Conservation (phyloP, 768 basidiomycete genomes). For the Collybiopsis confluens region DNA sequence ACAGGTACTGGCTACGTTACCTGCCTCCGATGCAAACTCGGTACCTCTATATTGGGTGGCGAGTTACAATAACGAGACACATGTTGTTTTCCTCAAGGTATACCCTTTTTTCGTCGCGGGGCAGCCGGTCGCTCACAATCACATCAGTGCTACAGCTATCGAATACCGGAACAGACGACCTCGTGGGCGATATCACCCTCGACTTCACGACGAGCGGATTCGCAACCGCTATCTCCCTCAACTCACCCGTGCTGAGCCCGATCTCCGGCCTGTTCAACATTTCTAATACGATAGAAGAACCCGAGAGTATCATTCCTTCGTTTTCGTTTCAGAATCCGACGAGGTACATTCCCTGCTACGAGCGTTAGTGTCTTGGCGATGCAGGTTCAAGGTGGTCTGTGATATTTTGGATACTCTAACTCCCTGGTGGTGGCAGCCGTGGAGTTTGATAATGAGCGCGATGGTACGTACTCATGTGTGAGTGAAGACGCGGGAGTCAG, state of each 20-base stretch:
- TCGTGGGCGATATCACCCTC: conserved; percentile 27
- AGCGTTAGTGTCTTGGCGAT: conserved; percentile 26
- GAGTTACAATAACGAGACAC: conserved; percentile 28
- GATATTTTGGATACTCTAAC: too few relatives aligned
- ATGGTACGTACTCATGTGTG: too few relatives aligned
- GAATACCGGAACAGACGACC: conserved; percentile 24
- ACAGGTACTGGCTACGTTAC: conserved; percentile 24
- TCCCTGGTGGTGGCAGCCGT: too few relatives aligned
- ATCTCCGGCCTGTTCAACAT: conserved; percentile 28
- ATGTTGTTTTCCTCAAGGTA: conserved; percentile 30
- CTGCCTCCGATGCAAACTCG: conserved; percentile 21
- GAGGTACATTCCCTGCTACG: conserved; percentile 28
- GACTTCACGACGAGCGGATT: conserved; percentile 23
- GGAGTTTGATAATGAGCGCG: too few relatives aligned
- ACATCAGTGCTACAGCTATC: conserved; percentile 20
- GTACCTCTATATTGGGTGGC: conserved; percentile 31
- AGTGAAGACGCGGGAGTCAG: too few relatives aligned
- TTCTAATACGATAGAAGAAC: conserved; percentile 27
- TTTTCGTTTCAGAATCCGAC: conserved; percentile 24
- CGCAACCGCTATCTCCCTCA: conserved; percentile 21
- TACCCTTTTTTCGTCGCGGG: background rate
- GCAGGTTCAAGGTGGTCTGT: conserved; percentile 13
- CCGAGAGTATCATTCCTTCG: conserved; percentile 27
- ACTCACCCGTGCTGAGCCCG: conserved; percentile 24
- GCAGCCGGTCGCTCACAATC: background rate